A percentile compares a stretch with the other conserved stretches of the same genome.
phyloP scores from a whole-genome alignment of 2,329 filamentous ascomycete genomes.

The Phyllosticta ampelicida region DNA sequence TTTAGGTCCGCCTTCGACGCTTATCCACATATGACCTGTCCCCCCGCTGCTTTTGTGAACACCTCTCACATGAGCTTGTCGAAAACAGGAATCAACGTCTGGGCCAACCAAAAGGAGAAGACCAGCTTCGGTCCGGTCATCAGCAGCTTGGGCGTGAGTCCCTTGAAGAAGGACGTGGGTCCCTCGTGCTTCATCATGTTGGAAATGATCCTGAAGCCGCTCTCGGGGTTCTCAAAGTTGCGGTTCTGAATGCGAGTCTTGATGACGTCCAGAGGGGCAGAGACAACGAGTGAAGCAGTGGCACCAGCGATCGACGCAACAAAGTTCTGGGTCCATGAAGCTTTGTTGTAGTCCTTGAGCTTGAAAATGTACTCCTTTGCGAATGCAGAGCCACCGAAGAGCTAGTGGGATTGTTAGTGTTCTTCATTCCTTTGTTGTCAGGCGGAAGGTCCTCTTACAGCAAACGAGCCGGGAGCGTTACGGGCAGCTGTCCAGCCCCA shows the following conservation, averaged over 20 bases:
- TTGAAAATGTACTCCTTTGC: slow-evolving; percentile 94
- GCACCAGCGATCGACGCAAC: slow-evolving; percentile 91
- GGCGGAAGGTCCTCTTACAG: slow-evolving; percentile 45
- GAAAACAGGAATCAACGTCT: slow-evolving; percentile 94
- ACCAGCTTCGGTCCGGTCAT: slow-evolving; percentile 99
- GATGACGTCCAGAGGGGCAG: slow-evolving; percentile 93
- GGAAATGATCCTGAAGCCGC: slow-evolving; percentile 78
- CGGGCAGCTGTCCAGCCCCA: slow-evolving; percentile 97
- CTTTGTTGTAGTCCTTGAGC: slow-evolving; percentile 89
- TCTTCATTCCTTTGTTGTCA: background rate
- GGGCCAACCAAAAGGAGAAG: slow-evolving; percentile 98
- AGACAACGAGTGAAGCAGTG: slow-evolving; percentile 87
- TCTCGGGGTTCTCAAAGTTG: slow-evolving; percentile 97
- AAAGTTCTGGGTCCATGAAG: slow-evolving; percentile 92
- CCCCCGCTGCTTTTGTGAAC: background rate
- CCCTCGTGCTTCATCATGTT: slow-evolving; percentile 95
- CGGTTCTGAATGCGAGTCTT: slow-evolving; percentile 97
- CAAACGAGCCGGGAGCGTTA: slow-evolving; percentile 94
- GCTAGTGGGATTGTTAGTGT: slow-evolving; percentile 39
- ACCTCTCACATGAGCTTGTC: slow-evolving; percentile 47
- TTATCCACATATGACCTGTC: slow-evolving; percentile 2
- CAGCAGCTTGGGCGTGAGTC: slow-evolving; percentile 87
- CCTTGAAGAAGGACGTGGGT: slow-evolving; percentile 87
- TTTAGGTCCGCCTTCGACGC: background rate
- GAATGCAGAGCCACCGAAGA: slow-evolving; percentile 94